Conservation (phyloP, 176 grass and related monocot species). For the Microstegium vimineum region DNA sequence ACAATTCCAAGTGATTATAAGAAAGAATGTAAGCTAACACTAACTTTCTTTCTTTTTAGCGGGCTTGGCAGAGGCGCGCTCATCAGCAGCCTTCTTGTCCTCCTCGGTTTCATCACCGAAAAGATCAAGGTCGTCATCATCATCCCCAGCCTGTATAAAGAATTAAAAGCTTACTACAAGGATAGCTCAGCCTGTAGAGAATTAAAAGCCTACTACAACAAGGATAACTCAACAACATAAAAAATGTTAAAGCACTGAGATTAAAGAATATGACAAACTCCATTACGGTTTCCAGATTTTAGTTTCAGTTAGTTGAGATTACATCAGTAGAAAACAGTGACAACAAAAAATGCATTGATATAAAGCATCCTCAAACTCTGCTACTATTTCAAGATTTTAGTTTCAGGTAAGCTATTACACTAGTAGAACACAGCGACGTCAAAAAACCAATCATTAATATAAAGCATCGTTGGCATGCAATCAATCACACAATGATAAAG, state of each 20-base stretch:
- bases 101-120: conserved; percentile 79
- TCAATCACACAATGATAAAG: not conserved
- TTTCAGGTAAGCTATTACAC: too few relatives aligned
- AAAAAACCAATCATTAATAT: not conserved
- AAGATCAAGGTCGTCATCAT: conserved; percentile 65
- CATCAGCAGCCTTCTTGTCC: conserved; percentile 60
- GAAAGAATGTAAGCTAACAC: not conserved
- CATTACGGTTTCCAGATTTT: not conserved
- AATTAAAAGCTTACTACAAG: not conserved
- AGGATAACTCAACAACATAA: not conserved
- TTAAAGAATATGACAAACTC: not conserved
- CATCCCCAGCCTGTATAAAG: conserved; percentile 20
- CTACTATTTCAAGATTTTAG: not conserved
- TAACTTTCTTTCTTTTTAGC: conserved; percentile 83
- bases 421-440: too few relatives aligned
- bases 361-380: not conserved
- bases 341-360: not conserved
- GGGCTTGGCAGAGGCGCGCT: conserved; percentile 54
- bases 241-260: not conserved
- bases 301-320: not conserved
- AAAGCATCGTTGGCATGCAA: not conserved
- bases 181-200: not conserved
- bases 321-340: not conserved
- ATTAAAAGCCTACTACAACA: not conserved
- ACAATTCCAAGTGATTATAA: not conserved